Conservation (phyloP, 768 basidiomycete genomes). For the Lentinus brumalis region DNA sequence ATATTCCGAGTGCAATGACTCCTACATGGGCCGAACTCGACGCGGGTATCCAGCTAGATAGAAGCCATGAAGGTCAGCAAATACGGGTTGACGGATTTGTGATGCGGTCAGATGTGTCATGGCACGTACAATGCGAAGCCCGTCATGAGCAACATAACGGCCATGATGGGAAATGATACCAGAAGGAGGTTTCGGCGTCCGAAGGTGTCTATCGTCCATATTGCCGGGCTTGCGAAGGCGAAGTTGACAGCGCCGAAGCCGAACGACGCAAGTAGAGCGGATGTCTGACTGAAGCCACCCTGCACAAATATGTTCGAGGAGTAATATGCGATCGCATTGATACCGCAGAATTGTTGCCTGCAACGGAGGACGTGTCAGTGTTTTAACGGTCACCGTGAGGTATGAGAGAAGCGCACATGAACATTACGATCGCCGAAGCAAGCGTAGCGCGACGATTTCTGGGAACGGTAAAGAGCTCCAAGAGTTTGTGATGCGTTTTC, state of each 20-base stretch:
- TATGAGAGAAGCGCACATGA: conserved; percentile 32
- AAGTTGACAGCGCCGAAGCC: conserved; percentile 46
- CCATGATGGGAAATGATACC: conserved; percentile 53
- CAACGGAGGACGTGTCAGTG: background rate
- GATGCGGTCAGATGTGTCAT: too few relatives aligned
- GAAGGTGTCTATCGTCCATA: conserved; percentile 58
- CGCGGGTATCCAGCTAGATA: background rate
- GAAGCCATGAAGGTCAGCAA: too few relatives aligned
- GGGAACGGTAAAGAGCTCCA: conserved; percentile 72
- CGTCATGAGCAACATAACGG: conserved; percentile 45
- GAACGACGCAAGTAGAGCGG: conserved; percentile 58
- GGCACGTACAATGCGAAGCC: conserved; percentile 45
- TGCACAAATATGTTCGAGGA: conserved; percentile 69
- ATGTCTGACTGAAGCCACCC: conserved; percentile 52
- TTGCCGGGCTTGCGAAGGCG: conserved; percentile 42
- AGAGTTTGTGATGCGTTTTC: conserved; percentile 41
- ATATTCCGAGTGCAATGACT: conserved; percentile 52
- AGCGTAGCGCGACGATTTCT: conserved; percentile 64
- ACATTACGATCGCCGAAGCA: conserved; percentile 67
- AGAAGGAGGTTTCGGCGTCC: conserved; percentile 59
- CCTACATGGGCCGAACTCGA: conserved; percentile 39
- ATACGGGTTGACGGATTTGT: too few relatives aligned
- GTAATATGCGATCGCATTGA: conserved; percentile 79
- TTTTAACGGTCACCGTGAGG: background rate
- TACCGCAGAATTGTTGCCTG: conserved; percentile 77